Conservation (phyloP, 2,329 filamentous ascomycete species). For the Harringtonia lauricola region DNA sequence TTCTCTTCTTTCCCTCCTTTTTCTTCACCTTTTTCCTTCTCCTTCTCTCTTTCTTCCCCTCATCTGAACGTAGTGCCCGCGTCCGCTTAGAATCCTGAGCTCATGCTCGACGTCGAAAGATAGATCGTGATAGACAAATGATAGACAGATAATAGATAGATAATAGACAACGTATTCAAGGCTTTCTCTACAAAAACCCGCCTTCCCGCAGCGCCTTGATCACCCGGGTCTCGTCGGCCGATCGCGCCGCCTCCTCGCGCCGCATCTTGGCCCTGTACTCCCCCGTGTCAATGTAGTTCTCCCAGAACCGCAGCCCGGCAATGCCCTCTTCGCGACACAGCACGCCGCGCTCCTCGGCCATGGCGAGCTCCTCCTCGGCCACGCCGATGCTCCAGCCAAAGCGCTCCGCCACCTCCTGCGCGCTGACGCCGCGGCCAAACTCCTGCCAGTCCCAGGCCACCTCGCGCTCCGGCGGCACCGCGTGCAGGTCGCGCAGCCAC, state of each 20-base stretch:
- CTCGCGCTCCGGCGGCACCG: slow-evolving; percentile 43
- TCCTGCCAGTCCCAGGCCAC: slow-evolving; percentile 63
- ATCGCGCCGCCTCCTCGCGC: slow-evolving; percentile 28
- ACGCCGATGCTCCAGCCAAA: slow-evolving; percentile 98
- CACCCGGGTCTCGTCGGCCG: too few species aligned
- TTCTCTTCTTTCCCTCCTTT: neutral
- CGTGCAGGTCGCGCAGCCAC: slow-evolving; percentile 69
- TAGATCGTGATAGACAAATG: too few species aligned
- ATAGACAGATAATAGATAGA: too few species aligned
- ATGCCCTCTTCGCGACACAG: slow-evolving; percentile 87
- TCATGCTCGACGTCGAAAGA: too few species aligned
- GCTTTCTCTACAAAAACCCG: slow-evolving; percentile 23
- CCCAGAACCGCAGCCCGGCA: slow-evolving; percentile 88
- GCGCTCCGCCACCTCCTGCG: slow-evolving; percentile 74
- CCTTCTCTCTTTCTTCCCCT: neutral
- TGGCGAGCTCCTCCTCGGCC: slow-evolving; percentile 87
- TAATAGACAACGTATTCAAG: neutral
- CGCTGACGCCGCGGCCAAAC: slow-evolving; percentile 80
- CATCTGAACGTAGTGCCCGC: neutral
- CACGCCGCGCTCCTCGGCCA: slow-evolving; percentile 85
- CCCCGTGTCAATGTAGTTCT: slow-evolving; percentile 54
- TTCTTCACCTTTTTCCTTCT: neutral
- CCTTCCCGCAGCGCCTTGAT: slow-evolving; percentile 30
- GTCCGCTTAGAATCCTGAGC: too few species aligned
- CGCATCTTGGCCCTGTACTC: slow-evolving; percentile 23